These are phyloP conservation scores for Microsporum canis DNA, from an alignment of 2,329 filamentous ascomycete genomes.

Conservation along the genomic window DNA sequence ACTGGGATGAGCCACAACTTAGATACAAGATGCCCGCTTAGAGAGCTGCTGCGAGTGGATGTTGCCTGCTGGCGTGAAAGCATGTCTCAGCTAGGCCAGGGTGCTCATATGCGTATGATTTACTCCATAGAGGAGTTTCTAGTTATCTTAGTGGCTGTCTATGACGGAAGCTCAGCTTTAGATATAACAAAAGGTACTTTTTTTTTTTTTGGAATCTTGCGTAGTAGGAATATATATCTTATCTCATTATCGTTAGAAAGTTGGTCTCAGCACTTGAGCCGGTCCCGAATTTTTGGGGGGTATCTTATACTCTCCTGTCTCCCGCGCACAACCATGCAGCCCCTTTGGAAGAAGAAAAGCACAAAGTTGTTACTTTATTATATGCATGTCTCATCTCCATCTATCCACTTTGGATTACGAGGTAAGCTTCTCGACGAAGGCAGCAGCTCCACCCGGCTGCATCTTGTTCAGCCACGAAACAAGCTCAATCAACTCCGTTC, in stretches of 20 bases:
- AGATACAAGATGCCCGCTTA: not conserved
- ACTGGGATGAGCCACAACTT: not conserved
- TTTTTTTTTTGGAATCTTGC: not conserved
- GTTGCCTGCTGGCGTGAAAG: not conserved
- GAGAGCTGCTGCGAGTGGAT: not conserved
- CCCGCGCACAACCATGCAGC: not conserved
- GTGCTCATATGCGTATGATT: not conserved
- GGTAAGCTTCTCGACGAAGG: constrained; percentile 24
- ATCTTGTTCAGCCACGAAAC: constrained; percentile 40
- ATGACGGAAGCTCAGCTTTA: not conserved
- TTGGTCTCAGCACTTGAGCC: not conserved
- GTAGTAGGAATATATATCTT: not conserved
- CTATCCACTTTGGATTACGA: constrained; percentile 5
- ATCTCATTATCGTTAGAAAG: constrained; percentile 3
- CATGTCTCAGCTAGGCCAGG: not conserved
- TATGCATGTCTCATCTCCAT: not conserved
- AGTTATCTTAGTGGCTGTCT: too few species aligned
- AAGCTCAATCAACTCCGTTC: constrained; percentile 36
- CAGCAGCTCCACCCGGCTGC: constrained; percentile 29
- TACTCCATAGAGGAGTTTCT: too few species aligned
- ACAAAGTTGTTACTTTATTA: not conserved
- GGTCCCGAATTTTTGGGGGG: not conserved
- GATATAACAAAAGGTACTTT: not conserved
- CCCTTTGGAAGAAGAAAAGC: not conserved
- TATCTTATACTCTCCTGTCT: not conserved